These are phyloP conservation scores for Russula compacta DNA, from an alignment of 768 basidiomycete species.

Conservation along the genomic window DNA sequence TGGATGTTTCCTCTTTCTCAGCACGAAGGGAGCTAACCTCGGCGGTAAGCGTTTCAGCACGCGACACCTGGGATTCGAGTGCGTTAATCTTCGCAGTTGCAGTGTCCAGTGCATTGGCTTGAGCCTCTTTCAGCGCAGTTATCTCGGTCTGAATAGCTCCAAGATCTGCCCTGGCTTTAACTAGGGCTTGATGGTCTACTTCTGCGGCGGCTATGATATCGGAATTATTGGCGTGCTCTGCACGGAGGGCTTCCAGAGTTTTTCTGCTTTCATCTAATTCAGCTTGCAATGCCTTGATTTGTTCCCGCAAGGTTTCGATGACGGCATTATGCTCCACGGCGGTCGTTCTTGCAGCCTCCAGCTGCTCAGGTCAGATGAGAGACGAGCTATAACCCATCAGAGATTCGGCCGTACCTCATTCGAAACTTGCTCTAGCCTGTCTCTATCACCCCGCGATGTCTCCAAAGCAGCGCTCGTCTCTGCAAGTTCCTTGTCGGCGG, in stretches of 20 bases:
- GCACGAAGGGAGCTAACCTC: conserved; percentile 45
- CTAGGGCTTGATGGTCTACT: conserved; percentile 54
- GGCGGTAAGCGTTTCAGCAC: conserved; percentile 35
- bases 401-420: conserved; percentile 41
- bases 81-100: conserved; percentile 37
- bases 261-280: conserved; percentile 43
- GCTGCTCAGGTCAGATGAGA: conserved; percentile 30
- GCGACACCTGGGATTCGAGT: conserved; percentile 39
- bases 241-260: conserved; percentile 42
- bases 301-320: conserved; percentile 40
- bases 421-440: conserved; percentile 34
- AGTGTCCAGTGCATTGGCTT: conserved; percentile 41
- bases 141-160: conserved; percentile 45
- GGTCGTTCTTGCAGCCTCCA: conserved; percentile 39
- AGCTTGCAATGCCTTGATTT: conserved; percentile 42
- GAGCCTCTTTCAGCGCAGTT: conserved; percentile 41
- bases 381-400: neutral
- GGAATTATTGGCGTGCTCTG: conserved; percentile 36
- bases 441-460: conserved; percentile 26
- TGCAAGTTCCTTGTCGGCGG: conserved; percentile 40
- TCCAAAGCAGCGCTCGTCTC: conserved; percentile 36
- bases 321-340: conserved; percentile 35
- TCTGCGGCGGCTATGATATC: conserved; percentile 41
- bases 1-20: conserved; percentile 63
- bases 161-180: conserved; percentile 55